These are phyloP conservation scores for Leptographium galeiforme DNA, from an alignment of 2,329 filamentous ascomycete species.

Conservation along the genomic window DNA sequence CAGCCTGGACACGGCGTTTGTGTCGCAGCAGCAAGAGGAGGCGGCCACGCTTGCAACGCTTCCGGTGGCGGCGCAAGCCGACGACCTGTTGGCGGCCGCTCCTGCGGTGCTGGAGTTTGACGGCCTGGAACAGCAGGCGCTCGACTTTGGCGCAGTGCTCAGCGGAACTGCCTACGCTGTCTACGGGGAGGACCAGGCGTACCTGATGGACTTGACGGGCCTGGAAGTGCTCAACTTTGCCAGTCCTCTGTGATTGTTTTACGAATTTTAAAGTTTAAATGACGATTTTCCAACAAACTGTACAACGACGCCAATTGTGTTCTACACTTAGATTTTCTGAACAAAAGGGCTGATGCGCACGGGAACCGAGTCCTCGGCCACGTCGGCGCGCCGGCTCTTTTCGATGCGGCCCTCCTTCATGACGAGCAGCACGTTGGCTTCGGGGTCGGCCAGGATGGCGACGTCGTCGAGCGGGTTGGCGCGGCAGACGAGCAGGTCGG, in stretches of 20 bases:
- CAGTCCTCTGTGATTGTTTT: not conserved
- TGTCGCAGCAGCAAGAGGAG: no score
- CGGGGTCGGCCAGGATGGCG: conserved; percentile 30
- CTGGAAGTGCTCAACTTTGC: not conserved
- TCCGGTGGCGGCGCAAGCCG: not conserved
- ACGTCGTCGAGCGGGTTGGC: conserved; percentile 39
- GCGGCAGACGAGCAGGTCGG: conserved; percentile 36
- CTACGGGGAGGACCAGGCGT: not conserved
- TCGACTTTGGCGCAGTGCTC: not conserved
- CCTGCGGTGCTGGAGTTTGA: not conserved
- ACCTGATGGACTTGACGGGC: not conserved
- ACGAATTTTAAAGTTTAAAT: no score
- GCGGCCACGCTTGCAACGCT: no score
- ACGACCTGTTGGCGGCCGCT: not conserved
- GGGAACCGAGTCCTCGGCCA: not conserved
- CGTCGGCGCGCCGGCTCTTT: conserved; percentile 11
- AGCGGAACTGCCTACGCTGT: not conserved
- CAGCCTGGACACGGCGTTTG: not conserved
- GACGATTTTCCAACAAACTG: not conserved
- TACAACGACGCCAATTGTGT: not conserved
- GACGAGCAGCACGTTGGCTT: conserved; percentile 30
- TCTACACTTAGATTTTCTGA: not conserved
- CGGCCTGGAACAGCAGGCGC: not conserved
- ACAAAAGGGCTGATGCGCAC: not conserved
- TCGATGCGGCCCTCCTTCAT: conserved; percentile 37